Evolutionary conservation across 768 basidiomycete species (phyloP), one percentile per base, ranked within the genome.

Genomic region (Pulveroboletus sp.): DNA sequence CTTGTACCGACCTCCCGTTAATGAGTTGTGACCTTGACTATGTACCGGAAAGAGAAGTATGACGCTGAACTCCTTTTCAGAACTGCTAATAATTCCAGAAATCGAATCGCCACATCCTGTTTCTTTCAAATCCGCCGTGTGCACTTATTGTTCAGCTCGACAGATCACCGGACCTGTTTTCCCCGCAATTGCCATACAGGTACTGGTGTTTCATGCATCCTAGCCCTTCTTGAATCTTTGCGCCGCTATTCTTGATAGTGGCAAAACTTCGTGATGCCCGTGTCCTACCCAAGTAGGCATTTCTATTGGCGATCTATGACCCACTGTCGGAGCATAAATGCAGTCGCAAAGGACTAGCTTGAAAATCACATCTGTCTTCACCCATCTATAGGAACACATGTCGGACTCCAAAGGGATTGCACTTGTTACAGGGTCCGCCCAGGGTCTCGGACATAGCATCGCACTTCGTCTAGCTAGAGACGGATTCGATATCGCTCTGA

Each of bases 381-480:
- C 6, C 35, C 36, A 20, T 5, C 36, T 37, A 20, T 21, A 20
- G 2, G 17, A 20, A 5, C 29, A 10, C 40, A 60, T 52, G 47
- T 56, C 48, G 29, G 11, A 29, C 16, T 7, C 49, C 25, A 73
- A 50, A 35, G 67, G 72, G 12, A 41, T 62, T 25, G 63, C 65
- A 1, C 56, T 70, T 38, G 36, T 69, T 36, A 70, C 67, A 17
- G 65, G 67, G 23, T 58, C 62, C 4, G 60, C 60, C 1, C 66
- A 62, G 41, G 66, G 66, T 10, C 52, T 69, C n/a, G 69, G 69
- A 2, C 53, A 38, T 10, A 27, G 36, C 8, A 58, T 61, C 16
- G 55, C 52, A 1, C 53, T 60, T 29, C 58, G 55, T 17, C 52
- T 57, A 5, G 52, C 61, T 1, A 46, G 17, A 8, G 61, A 59